phyloP scores from a whole-genome alignment of 768 basidiomycete genomes.

The Coprinellus aureogranulatus region DNA sequence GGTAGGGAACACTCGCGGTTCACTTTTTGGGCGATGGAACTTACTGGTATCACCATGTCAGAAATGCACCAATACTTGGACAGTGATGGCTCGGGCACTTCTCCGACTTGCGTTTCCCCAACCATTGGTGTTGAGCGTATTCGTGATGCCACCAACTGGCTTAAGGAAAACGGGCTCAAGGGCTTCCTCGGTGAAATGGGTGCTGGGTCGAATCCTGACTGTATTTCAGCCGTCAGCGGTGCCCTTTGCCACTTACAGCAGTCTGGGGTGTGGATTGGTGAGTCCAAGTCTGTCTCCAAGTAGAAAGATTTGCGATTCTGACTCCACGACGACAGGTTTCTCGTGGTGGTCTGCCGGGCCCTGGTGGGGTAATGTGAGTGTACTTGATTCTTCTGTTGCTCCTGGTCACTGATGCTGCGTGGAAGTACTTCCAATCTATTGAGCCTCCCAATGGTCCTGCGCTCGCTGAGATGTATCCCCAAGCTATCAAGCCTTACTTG shows the following conservation, averaged over 20 bases:
- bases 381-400: neutral
- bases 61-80: slow-evolving; percentile 76
- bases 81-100: slow-evolving; percentile 61
- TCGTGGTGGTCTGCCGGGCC: slow-evolving; percentile 63
- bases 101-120: slow-evolving; percentile 49
- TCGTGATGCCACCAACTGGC: slow-evolving; percentile 55
- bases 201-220: slow-evolving; percentile 47
- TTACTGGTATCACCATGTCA: slow-evolving; percentile 12
- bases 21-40: neutral
- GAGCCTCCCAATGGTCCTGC: slow-evolving; percentile 59
- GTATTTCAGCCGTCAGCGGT: slow-evolving; percentile 50
- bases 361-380: slow-evolving; percentile 58
- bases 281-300: neutral
- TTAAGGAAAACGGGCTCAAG: slow-evolving; percentile 56
- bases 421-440: slow-evolving; percentile 58
- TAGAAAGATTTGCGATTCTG: neutral
- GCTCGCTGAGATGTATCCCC: slow-evolving; percentile 50
- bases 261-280: slow-evolving; percentile 52
- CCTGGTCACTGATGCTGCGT: neutral
- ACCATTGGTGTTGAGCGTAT: slow-evolving; percentile 62
- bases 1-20: slow-evolving; percentile 28
- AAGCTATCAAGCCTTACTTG: slow-evolving; percentile 54
- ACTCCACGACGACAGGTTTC: slow-evolving; percentile 14
- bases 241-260: slow-evolving; percentile 60
- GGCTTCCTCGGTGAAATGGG: slow-evolving; percentile 67